Base-by-base conservation (phyloP, 2,329 filamentous ascomycete species). In the Sphaerulina vaccinii region DNA sequence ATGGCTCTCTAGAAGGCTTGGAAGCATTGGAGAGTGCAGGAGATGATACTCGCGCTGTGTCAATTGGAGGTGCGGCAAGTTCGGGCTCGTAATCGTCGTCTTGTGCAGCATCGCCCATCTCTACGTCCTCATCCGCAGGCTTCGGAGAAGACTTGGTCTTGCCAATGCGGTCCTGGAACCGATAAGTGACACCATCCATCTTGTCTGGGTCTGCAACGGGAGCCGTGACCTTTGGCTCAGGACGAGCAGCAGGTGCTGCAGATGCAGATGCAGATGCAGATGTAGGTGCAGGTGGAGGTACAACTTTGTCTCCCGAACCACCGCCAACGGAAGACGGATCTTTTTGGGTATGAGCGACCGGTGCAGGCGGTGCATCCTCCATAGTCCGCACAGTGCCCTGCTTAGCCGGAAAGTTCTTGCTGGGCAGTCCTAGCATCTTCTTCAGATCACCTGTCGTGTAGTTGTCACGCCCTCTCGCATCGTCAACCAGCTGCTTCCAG, bases 401-500 rank as follows among this genome's bases (percentile, higher is more conserved):
- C 37, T 49, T 54, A 6, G 63, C 66, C 2, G 66, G 66, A 51
- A 71, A 76, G 5, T 62, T 62, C 35, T 66, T 71, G 22, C 80
- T 79, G 36, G 80, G 78, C 57, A 74, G 75, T 37, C 73, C 70
- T 13, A 87, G 73, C 63, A 86, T 73, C 18, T 62, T 70, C 52
- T 75, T 65, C 1, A 87, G 66, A 63, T 87, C 76, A 10, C 82
- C 91, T 36, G 82, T 79, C 0, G 88, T 96, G 68, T 93, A 96
- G 8, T 85, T 76, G 56, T 87, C 80, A 65, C 93, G 82, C 16
- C 73, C 70, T 63, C 84, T 84, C 5, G 93, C 87, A 71, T 99
- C 88, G 27, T 87, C 80, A 47, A 99, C 89, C 37, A 99, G 79
- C 58, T 85, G 86, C 56, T 81, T 84, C 93, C 95, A 99, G 71